Percentiles rank a stretch among this genome's conserved stretches.
Conservation (phyloP, 2,329 filamentous ascomycete species). For the Coleophoma crateriformis region DNA sequence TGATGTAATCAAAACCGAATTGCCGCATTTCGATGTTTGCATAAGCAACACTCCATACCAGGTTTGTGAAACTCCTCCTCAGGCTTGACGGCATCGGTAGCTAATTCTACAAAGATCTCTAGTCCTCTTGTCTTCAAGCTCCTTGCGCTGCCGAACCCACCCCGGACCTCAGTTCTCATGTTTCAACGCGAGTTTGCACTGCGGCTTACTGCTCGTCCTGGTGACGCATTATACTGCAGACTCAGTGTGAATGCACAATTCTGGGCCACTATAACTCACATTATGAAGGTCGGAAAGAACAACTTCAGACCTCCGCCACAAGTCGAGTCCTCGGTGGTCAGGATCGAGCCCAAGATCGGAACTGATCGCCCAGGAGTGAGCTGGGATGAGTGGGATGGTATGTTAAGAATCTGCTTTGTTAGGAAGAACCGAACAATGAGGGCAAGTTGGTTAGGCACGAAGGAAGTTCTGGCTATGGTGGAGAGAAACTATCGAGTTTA, state of each 20-base stretch:
- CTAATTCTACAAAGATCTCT: constrained; percentile 58
- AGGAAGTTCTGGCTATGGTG: constrained; percentile 74
- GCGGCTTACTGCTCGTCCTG: constrained; percentile 79
- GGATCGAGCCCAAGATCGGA: constrained; percentile 82
- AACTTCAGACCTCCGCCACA: constrained; percentile 95
- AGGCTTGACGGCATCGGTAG: background rate
- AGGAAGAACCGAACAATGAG: constrained; percentile 88
- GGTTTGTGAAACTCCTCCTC: constrained; percentile 27
- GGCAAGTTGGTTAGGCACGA: constrained; percentile 74
- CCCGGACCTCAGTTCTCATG: constrained; percentile 85
- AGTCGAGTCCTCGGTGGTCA: constrained; percentile 86
- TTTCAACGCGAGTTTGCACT: constrained; percentile 94
- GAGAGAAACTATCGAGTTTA: constrained; percentile 86
- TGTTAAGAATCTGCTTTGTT: constrained; percentile 76
- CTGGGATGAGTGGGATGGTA: constrained; percentile 93
- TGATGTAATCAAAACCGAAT: constrained; percentile 81
- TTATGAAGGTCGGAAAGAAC: constrained; percentile 93
- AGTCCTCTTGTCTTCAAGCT: constrained; percentile 86
- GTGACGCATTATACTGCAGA: constrained; percentile 85
- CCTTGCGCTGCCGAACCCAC: constrained; percentile 73
- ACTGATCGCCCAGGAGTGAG: constrained; percentile 73
- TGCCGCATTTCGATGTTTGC: constrained; percentile 73
- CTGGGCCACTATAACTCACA: constrained; percentile 67
- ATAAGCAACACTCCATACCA: constrained; percentile 66
- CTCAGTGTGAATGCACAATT: constrained; percentile 91